Conservation (phyloP, 2,329 filamentous ascomycete genomes). For the Claviceps purpurea region DNA sequence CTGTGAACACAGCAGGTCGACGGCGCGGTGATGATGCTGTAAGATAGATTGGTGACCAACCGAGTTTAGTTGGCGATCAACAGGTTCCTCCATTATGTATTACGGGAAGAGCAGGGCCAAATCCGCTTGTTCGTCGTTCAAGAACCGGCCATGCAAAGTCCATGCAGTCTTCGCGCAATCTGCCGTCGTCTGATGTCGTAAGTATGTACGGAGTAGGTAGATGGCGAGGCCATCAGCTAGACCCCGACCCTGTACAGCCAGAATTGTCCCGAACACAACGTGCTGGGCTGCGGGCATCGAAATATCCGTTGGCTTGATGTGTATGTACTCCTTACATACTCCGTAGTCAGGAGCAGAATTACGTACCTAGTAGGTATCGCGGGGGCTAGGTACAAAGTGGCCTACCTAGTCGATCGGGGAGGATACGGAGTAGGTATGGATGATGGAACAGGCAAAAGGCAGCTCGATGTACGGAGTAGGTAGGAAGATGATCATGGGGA, state of each 20-base stretch:
- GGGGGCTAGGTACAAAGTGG: too few relatives aligned
- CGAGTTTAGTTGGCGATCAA: neutral
- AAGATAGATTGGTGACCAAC: neutral
- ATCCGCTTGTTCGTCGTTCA: neutral
- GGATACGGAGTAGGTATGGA: too few relatives aligned
- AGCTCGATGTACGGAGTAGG: too few relatives aligned
- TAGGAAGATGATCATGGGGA: too few relatives aligned
- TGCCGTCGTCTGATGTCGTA: constrained; percentile 3
- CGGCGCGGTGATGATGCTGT: neutral
- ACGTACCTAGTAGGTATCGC: too few relatives aligned
- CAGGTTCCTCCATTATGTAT: neutral
- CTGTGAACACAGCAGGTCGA: neutral
- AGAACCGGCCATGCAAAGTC: neutral
- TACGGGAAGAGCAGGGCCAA: neutral
- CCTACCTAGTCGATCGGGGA: too few relatives aligned
- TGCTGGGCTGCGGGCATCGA: neutral
- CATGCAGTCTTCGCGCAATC: constrained; percentile 1
- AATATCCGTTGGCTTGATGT: neutral
- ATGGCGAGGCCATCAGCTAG: neutral
- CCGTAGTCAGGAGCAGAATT: neutral
- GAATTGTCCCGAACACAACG: neutral
- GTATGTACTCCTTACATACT: neutral
- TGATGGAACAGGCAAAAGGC: too few relatives aligned
- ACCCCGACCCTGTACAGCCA: neutral
- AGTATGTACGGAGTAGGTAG: neutral